Conservation (phyloP, 2,329 filamentous ascomycete species). For the Fusarium protoensiforme region DNA sequence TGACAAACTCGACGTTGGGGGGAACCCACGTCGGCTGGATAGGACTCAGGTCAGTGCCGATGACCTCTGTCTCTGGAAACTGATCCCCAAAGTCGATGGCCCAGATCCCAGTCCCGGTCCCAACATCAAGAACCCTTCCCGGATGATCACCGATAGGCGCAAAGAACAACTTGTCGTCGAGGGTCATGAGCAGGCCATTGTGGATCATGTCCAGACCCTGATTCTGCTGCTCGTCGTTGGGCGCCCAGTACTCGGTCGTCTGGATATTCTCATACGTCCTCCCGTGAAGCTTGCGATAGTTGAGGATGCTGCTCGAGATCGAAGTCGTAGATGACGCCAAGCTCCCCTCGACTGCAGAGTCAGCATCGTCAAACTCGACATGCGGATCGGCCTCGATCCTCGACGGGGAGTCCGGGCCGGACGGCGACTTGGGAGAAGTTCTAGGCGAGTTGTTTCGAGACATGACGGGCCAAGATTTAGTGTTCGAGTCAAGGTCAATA, state of each 20-base stretch:
- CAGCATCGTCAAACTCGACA: constrained; percentile 1
- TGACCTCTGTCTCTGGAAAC: constrained; percentile 43
- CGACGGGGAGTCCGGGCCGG: not conserved
- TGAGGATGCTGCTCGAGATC: constrained; percentile 28
- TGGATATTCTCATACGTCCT: constrained; percentile 32
- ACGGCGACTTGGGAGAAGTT: constrained; percentile 1
- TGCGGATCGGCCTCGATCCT: not conserved
- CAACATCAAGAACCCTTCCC: constrained; percentile 56
- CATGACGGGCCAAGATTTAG: not conserved
- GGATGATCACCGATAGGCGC: constrained; percentile 39
- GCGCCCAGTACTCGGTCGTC: constrained; percentile 39
- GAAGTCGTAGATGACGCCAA: constrained; percentile 17
- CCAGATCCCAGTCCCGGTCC: constrained; percentile 70
- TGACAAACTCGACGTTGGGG: constrained; percentile 47
- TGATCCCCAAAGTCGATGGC: constrained; percentile 51
- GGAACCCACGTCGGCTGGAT: constrained; percentile 48
- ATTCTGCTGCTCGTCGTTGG: constrained; percentile 22
- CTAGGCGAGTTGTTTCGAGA: not conserved
- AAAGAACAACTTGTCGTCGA: constrained; percentile 39
- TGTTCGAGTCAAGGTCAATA: no score
- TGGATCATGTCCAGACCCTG: not conserved
- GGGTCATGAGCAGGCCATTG: constrained; percentile 19
- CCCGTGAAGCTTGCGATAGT: constrained; percentile 28
- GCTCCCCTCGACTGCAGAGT: constrained; percentile 8
- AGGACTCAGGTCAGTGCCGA: constrained; percentile 50